phyloP scores from a whole-genome alignment of 129 eudicot genomes.

The Glebionis coronaria region DNA sequence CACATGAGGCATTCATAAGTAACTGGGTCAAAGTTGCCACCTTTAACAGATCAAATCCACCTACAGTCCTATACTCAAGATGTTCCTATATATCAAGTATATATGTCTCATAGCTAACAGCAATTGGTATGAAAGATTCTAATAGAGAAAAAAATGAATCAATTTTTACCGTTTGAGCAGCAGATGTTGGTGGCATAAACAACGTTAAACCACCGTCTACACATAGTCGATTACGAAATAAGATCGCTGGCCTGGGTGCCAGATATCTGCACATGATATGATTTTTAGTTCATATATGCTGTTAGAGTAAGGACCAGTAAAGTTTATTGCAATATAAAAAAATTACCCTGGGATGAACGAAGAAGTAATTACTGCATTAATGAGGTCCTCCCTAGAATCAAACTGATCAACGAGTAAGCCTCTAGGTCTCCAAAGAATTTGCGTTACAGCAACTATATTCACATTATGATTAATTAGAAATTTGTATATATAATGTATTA shows the following conservation, averaged over 20 bases:
- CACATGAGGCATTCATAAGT: no score
- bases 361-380: conserved; percentile 89
- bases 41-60: no score
- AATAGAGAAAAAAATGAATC: no score
- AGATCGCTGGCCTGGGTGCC: conserved; percentile 95
- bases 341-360: conserved; percentile 94
- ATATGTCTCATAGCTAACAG: no score
- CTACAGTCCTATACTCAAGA: no score
- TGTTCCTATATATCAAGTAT: no score
- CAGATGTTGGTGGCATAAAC: conserved; percentile 99
- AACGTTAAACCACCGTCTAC: conserved; percentile 91
- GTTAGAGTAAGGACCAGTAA: conserved; percentile 13
- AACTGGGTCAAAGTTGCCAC: no score
- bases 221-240: conserved; percentile 86
- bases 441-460: conserved; percentile 89
- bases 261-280: conserved; percentile 65
- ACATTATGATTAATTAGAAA: neutral
- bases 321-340: neutral
- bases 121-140: no score
- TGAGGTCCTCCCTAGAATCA: conserved; percentile 95
- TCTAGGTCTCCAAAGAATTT: conserved; percentile 96
- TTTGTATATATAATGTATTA: no score
- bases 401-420: conserved; percentile 92
- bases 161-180: conserved; percentile 47
- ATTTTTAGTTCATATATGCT: conserved; percentile 2